Base-by-base conservation (phyloP, 176 grass and related monocot species). In the Triticum timopheevii region DNA sequence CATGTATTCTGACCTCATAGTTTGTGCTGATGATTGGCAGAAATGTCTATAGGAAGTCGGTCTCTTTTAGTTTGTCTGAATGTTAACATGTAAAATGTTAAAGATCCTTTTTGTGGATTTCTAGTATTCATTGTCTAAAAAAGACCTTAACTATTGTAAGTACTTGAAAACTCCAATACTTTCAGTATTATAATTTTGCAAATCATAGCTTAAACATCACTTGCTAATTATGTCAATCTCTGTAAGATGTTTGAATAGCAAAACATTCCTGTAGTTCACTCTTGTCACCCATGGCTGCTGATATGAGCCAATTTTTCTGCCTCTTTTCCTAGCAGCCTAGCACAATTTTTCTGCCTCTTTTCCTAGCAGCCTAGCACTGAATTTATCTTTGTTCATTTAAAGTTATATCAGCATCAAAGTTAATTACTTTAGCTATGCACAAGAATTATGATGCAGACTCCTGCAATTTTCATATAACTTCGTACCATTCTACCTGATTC, bases 401-500 rank as follows among this genome's bases (percentile, higher is more conserved):
- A 76, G 33, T 24, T 76, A 10, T 25, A 84, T 40, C 16, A 27
- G 27, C 40, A 49, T 61, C 31, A 54, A 33, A 49, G 65, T 69
- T 83, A 30, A 22, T 25, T 76, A 25, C 54, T 61, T 76, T 7
- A 3, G 42, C 19, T 52, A 61, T 58, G 20, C 69, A 56, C 36
- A 68, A 42, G 52, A 30, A 64, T 70, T 42, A 35, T 1, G 11
- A 86, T 70, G 54, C 52, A 44, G 11, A 44, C 23, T 71, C 9
- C 13, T 40, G 17, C 0, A 52, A 85, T 31, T 70, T 63, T 83
- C 50, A 58, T 87, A 64, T 50, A 67, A 75, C 7, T 22, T 79
- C 5, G 23, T 87, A 66, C 35, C 42, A 67, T 76, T 61, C 80
- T 22, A 85, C 82, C 56, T 89, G 61, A 40, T 94, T 85, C 91